Evolutionary conservation across 345 rosid genomes (phyloP).

Genomic region (Linum trigynum): DNA sequence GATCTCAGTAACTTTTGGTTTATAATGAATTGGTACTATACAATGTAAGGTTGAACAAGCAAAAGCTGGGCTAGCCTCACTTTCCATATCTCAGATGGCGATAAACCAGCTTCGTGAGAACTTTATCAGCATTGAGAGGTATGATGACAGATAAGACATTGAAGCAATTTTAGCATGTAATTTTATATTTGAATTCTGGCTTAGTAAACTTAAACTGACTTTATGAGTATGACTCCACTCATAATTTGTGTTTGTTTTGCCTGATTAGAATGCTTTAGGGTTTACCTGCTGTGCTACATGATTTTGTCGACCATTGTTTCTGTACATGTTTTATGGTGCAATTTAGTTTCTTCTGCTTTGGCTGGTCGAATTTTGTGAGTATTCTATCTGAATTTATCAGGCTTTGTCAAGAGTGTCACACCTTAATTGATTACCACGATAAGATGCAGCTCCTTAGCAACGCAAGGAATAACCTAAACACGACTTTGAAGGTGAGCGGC

Average conservation of each 20-base stretch:
- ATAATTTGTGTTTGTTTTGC: too few relatives aligned
- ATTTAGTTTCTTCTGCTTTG: conserved; percentile 10
- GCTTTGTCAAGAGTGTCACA: conserved; percentile 92
- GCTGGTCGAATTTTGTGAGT: conserved; percentile 5
- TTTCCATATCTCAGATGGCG: conserved; percentile 60
- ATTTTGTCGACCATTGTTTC: neutral
- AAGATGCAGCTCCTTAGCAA: conserved; percentile 96
- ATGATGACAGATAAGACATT: conserved; percentile 6
- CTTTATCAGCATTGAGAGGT: conserved; percentile 78
- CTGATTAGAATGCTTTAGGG: neutral
- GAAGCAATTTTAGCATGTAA: neutral
- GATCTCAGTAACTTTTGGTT: neutral
- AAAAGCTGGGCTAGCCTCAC: conserved; percentile 69
- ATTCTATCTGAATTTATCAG: conserved; percentile 26
- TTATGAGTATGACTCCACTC: neutral
- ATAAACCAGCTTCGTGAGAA: conserved; percentile 66
- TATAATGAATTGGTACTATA: neutral
- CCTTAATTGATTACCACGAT: conserved; percentile 91
- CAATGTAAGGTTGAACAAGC: conserved; percentile 84
- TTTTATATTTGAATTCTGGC: neutral
- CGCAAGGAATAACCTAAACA: conserved; percentile 84
- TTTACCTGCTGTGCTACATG: neutral
- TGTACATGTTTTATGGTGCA: neutral
- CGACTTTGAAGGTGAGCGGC: conserved; percentile 63
- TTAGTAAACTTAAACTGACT: neutral